phyloP scores from a whole-genome alignment of 1,139 yeast genomes.

The Sugiyamaella novakii region DNA sequence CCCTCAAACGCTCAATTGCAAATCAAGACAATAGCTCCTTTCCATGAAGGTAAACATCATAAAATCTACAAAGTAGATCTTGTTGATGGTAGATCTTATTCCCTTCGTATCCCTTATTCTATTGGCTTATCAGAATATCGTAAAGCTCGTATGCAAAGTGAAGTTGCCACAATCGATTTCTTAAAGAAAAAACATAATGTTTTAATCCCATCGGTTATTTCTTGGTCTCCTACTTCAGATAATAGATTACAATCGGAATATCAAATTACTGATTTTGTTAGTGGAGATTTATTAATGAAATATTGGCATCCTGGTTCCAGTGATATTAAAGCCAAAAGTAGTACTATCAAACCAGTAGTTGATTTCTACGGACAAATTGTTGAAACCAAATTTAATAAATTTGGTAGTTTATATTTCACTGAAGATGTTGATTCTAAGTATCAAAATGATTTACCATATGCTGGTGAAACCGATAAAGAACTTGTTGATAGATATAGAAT shows the following conservation, averaged over 20 bases:
- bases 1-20: conserved; percentile 48
- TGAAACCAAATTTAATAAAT: conserved; percentile 58
- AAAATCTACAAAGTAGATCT: conserved; percentile 74
- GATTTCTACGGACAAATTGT: conserved; percentile 40
- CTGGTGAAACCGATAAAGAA: conserved; percentile 59
- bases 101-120: conserved; percentile 84
- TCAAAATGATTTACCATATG: conserved; percentile 55
- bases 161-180: conserved; percentile 92
- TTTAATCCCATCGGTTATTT: conserved; percentile 71
- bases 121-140: conserved; percentile 61
- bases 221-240: conserved; percentile 58
- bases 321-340: conserved; percentile 49
- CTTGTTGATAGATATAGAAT: conserved; percentile 77
- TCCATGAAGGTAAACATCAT: conserved; percentile 94
- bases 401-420: conserved; percentile 79
- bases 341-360: conserved; percentile 44
- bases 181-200: conserved; percentile 52
- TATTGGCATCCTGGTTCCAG: conserved; percentile 81
- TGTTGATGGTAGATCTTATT: conserved; percentile 59
- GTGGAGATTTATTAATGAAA: conserved; percentile 81
- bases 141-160: conserved; percentile 72
- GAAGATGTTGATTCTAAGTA: conserved; percentile 57
- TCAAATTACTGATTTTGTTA: conserved; percentile 74
- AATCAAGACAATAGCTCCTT: conserved; percentile 73
- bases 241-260: conserved; percentile 74